These are phyloP conservation scores for Yarrowia keelungensis DNA, from an alignment of 805 yeast species.

Conservation along the genomic window DNA sequence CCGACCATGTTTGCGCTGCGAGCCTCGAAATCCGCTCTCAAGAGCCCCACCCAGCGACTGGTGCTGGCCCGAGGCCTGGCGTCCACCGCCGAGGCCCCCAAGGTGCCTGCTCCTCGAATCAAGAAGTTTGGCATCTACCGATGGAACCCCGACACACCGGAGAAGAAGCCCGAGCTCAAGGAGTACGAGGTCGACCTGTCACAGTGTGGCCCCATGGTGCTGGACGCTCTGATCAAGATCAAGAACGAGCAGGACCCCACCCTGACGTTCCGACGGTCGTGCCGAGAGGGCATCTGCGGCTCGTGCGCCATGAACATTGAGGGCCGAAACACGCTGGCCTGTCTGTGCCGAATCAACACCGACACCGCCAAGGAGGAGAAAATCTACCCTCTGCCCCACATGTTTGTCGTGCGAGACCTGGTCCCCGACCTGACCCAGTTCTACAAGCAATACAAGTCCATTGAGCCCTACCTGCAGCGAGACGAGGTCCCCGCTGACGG, in stretches of 20 bases:
- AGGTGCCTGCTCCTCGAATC: slow-evolving; percentile 45
- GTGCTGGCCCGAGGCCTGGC: slow-evolving; percentile 33
- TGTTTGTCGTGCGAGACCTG: slow-evolving; percentile 95
- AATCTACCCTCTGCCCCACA: slow-evolving; percentile 97
- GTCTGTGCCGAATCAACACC: slow-evolving; percentile 91
- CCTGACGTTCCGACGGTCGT: slow-evolving; percentile 94
- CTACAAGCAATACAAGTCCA: slow-evolving; percentile 97
- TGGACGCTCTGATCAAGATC: slow-evolving; percentile 92
- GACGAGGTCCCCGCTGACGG: slow-evolving; percentile 83
- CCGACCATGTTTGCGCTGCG: slow-evolving; percentile 30
- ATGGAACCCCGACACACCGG: slow-evolving; percentile 98
- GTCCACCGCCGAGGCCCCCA: slow-evolving; percentile 36
- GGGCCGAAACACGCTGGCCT: slow-evolving; percentile 95
- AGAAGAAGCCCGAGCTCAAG: slow-evolving; percentile 85
- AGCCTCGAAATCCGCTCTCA: slow-evolving; percentile 35
- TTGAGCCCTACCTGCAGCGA: slow-evolving; percentile 95
- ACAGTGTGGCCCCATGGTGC: slow-evolving; percentile 96
- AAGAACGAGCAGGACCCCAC: slow-evolving; percentile 97
- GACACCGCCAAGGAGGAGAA: slow-evolving; percentile 76
- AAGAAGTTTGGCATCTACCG: slow-evolving; percentile 93
- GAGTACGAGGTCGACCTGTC: slow-evolving; percentile 84
- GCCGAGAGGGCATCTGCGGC: slow-evolving; percentile 99
- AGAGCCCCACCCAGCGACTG: background rate
- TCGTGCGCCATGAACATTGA: slow-evolving; percentile 99
- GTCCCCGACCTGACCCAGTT: slow-evolving; percentile 98